Evolutionary conservation across 169 alveolate species (phyloP).

Genomic region (Eimeria maxima): DNA sequence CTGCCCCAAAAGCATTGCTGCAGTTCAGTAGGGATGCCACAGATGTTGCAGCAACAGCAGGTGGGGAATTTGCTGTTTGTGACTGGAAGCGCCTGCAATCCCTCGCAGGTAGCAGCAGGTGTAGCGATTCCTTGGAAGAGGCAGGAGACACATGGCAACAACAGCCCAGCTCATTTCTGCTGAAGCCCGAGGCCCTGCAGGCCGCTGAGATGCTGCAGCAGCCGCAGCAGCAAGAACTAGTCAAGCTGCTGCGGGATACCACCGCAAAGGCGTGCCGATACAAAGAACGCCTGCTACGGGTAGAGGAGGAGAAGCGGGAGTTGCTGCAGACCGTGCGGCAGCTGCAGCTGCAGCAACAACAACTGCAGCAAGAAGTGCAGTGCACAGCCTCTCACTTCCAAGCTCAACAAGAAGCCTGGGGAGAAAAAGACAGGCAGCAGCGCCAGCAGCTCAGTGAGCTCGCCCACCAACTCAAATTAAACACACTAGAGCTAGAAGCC

Average conservation of each 20-base stretch:
- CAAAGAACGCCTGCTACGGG: constrained; percentile 7
- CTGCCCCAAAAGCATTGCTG: neutral
- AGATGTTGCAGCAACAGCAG: constrained; percentile 8
- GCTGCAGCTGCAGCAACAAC: constrained; percentile 74
- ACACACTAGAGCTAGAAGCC: constrained; percentile 11
- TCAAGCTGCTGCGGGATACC: constrained; percentile 16
- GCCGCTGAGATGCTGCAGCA: constrained; percentile 41
- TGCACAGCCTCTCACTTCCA: neutral
- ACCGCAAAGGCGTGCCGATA: neutral
- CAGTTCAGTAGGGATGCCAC: neutral
- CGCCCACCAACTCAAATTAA: neutral
- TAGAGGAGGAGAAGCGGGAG: constrained; percentile 26
- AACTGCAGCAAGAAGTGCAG: constrained; percentile 48
- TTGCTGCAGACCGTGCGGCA: constrained; percentile 28
- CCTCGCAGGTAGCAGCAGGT: constrained; percentile 45
- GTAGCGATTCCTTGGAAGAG: neutral
- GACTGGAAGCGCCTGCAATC: neutral
- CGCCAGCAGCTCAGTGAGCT: constrained; percentile 14
- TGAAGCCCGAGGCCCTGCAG: neutral
- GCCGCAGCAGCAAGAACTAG: constrained; percentile 12
- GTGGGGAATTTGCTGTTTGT: constrained; percentile 3
- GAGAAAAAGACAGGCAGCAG: constrained; percentile 27
- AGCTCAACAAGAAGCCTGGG: constrained; percentile 53
- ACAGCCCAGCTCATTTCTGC: neutral
- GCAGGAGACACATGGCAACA: neutral